These are phyloP conservation scores for Globisporangium okanoganense DNA, from an alignment of 352 stramenopile species.

Conservation along the genomic window DNA sequence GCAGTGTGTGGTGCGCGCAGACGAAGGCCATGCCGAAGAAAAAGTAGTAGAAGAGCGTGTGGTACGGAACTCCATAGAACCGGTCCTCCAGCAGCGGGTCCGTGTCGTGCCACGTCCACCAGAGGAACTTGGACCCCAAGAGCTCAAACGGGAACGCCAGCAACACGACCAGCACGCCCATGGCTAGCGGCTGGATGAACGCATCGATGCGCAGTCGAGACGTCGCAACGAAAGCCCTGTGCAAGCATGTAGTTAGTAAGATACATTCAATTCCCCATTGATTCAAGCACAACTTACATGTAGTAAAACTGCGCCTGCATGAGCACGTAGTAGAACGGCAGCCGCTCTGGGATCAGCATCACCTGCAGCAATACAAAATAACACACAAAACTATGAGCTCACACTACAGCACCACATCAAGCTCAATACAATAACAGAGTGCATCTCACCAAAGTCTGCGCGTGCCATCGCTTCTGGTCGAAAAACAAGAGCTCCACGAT, in stretches of 20 bases:
- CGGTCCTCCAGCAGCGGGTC: conserved; percentile 60
- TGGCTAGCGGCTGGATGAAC: conserved; percentile 68
- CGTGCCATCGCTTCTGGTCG: conserved; percentile 58
- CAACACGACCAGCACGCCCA: conserved; percentile 51
- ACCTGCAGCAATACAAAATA: conserved; percentile 15
- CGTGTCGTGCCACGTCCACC: conserved; percentile 85
- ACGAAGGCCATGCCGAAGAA: conserved; percentile 57
- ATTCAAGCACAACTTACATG: conserved; percentile 32
- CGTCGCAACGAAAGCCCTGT: conserved; percentile 70
- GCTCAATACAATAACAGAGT: neutral
- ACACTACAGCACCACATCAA: neutral
- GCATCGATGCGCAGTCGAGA: conserved; percentile 66
- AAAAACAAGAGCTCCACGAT: conserved; percentile 71
- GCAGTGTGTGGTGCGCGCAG: conserved; percentile 48
- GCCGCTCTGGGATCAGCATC: conserved; percentile 48
- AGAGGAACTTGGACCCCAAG: conserved; percentile 75
- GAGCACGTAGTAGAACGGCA: conserved; percentile 64
- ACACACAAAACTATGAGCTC: neutral
- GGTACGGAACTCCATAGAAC: conserved; percentile 59
- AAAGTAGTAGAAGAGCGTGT: conserved; percentile 65
- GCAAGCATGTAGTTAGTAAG: neutral
- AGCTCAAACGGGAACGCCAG: conserved; percentile 72
- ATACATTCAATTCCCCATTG: neutral
- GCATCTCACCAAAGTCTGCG: conserved; percentile 44
- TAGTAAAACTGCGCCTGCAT: conserved; percentile 78